Base-by-base conservation (phyloP, 768 basidiomycete species). In the Termitomyces eurrhizus region DNA sequence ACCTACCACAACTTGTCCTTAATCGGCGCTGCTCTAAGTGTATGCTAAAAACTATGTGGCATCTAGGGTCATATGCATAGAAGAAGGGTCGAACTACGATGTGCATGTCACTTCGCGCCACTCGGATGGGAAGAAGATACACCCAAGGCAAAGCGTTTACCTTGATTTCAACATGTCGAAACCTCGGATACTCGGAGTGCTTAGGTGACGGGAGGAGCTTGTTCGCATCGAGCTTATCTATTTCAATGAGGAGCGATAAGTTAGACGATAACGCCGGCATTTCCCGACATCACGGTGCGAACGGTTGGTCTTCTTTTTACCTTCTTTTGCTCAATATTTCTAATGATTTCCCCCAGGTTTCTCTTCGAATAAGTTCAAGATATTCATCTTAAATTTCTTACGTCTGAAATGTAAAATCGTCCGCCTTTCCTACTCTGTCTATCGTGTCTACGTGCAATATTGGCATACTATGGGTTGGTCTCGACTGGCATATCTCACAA, bases 401-500 rank as follows among this genome's bases (percentile, higher is more conserved):
- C 9, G 44, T 45, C 21, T 12, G 3, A 45, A 45, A 45, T 4
- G 44, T 45, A n/a, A 21, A 5, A 18, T 42, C 7, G 6, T 9
- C 4, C 41, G n/a, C 8, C 41, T 42, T 42, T 42, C 18, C 18
- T 8, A 42, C 41, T 35, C 35, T 41, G 14, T 41, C 14, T 18
- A 18, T 41, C 8, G 41, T 42, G 41, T 18, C 41, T 7, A 42
- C 18, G 7, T 18, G 11, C 7, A 35, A 4, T 9, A 35, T 11
- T 35, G 9, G 4, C 29, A 29, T 29, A 29, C 29, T 29, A 29
- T 29, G 29, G 29, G 29, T 29, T 29, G 4, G 29, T 29, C 29
- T 29, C 29, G 29, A 29, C 29, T 21, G 21, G 21, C 29, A 29
- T 29, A 29, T 29, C 68, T 82, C 83, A 86, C 44, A 86, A 69